Base-by-base conservation (phyloP, 2,329 filamentous ascomycete species). In the Lomentospora prolificans region DNA sequence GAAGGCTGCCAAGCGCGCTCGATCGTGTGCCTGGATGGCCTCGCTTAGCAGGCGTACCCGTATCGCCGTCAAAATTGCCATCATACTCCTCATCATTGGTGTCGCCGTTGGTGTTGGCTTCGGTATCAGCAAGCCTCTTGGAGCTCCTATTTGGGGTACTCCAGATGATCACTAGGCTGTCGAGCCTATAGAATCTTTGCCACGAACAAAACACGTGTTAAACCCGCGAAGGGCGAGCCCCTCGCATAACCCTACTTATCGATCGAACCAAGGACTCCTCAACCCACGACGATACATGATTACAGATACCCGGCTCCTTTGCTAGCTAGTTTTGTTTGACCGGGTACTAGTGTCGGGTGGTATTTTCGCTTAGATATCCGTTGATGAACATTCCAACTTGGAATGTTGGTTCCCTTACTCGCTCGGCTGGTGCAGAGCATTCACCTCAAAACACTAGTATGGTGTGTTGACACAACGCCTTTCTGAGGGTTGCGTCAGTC, bases 121-220 rank as follows among this genome's bases (percentile, higher is more conserved):
- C 50, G 81, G 81, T 51, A 72, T 85, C 61, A 83, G 79, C 72
- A 84, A 80, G 66, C 75, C 79, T 2, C 70, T 84, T 1, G 76
- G 77, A 10, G 80, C 80, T n/a, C 73, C 74, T 14, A 79, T 84
- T 60, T 84, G 80, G 80, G 67, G 73, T 60, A 63, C 66, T 22
- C 30, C 50, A 12, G 28, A 52, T 33, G 27, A 39, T 30, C 19
- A 31, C 27, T 30, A 27, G 30, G 14, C 28, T 4, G 7, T 28
- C n/a, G n/a, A n/a, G n/a, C n/a, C n/a, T n/a, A n/a, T n/a, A n/a
- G n/a, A n/a, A n/a, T n/a, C n/a, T n/a, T n/a, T n/a, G n/a, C n/a
- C n/a, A n/a, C n/a, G n/a, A n/a, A n/a, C n/a, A n/a, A n/a, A n/a
- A n/a, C n/a, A n/a, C n/a, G n/a, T n/a, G n/a, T n/a, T n/a, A n/a